phyloP scores from a whole-genome alignment of 75 land plant species.

The Picea sitchensis region DNA sequence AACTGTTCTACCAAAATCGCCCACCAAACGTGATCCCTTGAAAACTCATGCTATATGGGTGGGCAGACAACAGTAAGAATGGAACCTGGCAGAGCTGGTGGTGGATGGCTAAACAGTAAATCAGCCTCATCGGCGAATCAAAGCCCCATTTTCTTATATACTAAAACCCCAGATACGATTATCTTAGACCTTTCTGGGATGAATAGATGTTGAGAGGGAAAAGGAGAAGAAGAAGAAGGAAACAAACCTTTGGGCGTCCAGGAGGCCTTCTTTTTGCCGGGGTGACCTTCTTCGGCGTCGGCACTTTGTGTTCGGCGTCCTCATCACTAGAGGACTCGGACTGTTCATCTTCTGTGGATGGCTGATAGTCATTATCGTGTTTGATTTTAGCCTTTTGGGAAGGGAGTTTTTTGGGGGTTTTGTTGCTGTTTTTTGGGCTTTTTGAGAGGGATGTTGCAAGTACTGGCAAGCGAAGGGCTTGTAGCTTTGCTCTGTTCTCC shows the following conservation, averaged over 20 bases:
- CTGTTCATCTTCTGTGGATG: slow-evolving; percentile 34
- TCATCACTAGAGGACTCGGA: slow-evolving; percentile 25
- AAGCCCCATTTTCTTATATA: too few species aligned
- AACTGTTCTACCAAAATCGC: too few species aligned
- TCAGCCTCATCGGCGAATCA: too few species aligned
- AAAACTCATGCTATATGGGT: too few species aligned
- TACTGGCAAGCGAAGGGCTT: slow-evolving; percentile 38
- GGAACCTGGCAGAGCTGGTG: too few species aligned
- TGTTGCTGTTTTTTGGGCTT: slow-evolving; percentile 10
- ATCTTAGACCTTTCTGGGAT: too few species aligned
- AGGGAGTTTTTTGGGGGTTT: slow-evolving; percentile 2
- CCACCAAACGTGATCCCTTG: too few species aligned
- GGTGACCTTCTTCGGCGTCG: slow-evolving; percentile 2
- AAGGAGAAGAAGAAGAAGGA: not conserved
- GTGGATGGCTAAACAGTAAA: too few species aligned
- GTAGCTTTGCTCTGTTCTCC: slow-evolving; percentile 47
- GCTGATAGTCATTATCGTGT: slow-evolving; percentile 32
- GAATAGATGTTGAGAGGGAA: too few species aligned
- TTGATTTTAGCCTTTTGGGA: slow-evolving; percentile 12
- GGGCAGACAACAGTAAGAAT: too few species aligned
- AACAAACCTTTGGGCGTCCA: slow-evolving; percentile 5
- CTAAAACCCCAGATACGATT: too few species aligned
- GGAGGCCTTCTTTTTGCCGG: slow-evolving; percentile 5
- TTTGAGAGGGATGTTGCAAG: slow-evolving; percentile 40
- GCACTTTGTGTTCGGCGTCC: slow-evolving; percentile 4